Conservation (phyloP, 768 basidiomycete species). For the Leccinum variicolor region DNA sequence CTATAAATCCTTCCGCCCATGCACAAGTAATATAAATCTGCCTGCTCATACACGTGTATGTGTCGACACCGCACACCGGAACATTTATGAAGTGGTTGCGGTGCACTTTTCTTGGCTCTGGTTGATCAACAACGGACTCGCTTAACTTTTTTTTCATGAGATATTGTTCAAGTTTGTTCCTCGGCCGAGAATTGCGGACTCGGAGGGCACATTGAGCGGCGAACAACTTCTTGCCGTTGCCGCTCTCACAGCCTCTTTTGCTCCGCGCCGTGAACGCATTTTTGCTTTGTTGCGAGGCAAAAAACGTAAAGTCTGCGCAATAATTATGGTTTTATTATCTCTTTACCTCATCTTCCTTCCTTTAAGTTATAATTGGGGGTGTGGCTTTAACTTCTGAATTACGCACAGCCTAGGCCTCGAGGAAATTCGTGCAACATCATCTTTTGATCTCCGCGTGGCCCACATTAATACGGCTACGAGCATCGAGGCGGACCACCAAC, state of each 20-base stretch:
- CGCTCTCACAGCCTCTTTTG: constrained; percentile 16
- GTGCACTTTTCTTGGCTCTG: neutral
- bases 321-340: constrained; percentile 8
- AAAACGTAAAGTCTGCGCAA: constrained; percentile 24
- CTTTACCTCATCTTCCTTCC: constrained; percentile 11
- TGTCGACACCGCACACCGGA: neutral
- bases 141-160: constrained; percentile 1
- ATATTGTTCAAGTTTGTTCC: neutral
- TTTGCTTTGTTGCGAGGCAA: constrained; percentile 14
- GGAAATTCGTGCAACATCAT: neutral
- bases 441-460: constrained; percentile 14
- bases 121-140: neutral
- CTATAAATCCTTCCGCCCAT: neutral
- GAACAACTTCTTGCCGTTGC: constrained; percentile 9
- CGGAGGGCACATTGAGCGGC: constrained; percentile 23
- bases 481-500: neutral
- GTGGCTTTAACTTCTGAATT: neutral
- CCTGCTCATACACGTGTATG: neutral
- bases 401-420: neutral
- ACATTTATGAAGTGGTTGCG: neutral
- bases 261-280: constrained; percentile 16
- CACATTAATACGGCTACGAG: neutral
- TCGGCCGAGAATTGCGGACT: constrained; percentile 23
- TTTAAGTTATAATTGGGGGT: neutral
- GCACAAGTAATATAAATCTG: neutral